Base-by-base conservation (phyloP, 2,329 filamentous ascomycete species). In the Elsinoe ampelina region DNA sequence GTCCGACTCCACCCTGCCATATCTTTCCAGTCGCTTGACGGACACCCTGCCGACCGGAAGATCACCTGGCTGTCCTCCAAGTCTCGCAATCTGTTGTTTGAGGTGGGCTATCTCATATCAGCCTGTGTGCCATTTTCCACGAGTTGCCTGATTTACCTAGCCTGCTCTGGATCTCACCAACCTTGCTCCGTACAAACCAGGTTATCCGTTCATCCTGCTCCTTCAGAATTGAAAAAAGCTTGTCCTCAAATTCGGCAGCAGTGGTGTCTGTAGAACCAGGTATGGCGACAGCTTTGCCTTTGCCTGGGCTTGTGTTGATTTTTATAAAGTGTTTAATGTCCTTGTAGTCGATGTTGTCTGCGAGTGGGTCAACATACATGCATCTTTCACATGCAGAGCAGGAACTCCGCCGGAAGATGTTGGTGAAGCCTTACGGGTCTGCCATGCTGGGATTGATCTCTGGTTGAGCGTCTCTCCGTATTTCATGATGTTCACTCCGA, bases 261-360 rank as follows among this genome's bases (percentile, higher is more conserved):
- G 77, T 70, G 47, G 69, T 77, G 58, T 72, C 70, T 59, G 70
- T 71, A 56, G 86, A 82, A 13, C 87, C 87, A 1, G 88, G 88
- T 56, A 93, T 91, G 17, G 84, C 78, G 57, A 90, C 82, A 45
- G 86, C 85, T 63, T 76, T 77, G 26, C 83, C 85, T 64, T 86
- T 82, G 69, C 85, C 82, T 43, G 79, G 80, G 11, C 84, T 85
- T 1, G 89, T 95, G 67, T 89, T 81, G 59, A 80, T 80, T 70
- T 92, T 93, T 75, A 95, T 92, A 65, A 88, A 79, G 69, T 87
- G 80, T 72, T 95, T 95, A 61, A 95, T 80, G 50, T 87, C 86
- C 69, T 92, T 89, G 76, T 95, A 95, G 70, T 93, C 89, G 71
- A 95, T 83, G 71, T 95, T 93, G 69, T 91, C 85, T 89, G 68